Percentiles rank a stretch among this genome's conserved stretches.
These are phyloP conservation scores for Verruconis gallopava DNA, from an alignment of 2,329 filamentous ascomycete genomes.

Conservation along the genomic window DNA sequence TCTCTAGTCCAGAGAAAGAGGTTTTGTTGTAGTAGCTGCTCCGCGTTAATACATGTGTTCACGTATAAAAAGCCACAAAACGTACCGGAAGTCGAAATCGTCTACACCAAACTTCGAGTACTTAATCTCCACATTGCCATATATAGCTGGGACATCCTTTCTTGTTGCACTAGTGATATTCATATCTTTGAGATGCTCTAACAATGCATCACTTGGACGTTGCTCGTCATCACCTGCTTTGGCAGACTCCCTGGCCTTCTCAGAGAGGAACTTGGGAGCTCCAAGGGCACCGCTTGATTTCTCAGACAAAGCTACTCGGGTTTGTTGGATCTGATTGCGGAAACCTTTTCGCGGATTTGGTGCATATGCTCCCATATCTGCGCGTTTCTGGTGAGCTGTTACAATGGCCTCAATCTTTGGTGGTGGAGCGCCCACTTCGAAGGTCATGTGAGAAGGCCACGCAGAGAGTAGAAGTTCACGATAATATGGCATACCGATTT, in stretches of 20 bases:
- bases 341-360: conserved; percentile 59
- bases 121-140: conserved; percentile 92
- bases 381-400: conserved; percentile 52
- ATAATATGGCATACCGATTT: conserved; percentile 87
- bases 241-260: conserved; percentile 60
- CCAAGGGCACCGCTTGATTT: conserved; percentile 48
- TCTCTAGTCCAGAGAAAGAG: conserved; percentile 80
- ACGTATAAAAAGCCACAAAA: too few species aligned
- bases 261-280: conserved; percentile 88
- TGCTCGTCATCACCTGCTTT: conserved; percentile 24
- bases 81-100: conserved; percentile 90
- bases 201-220: conserved; percentile 42
- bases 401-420: conserved; percentile 59
- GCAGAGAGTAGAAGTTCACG: conserved; percentile 75
- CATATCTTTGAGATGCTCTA: conserved; percentile 52
- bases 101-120: conserved; percentile 99
- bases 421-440: conserved; percentile 75
- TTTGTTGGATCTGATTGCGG: conserved; percentile 75
- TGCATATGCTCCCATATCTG: conserved; percentile 66
- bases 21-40: conserved; percentile 87
- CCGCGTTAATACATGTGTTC: conserved; percentile 3
- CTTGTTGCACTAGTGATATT: conserved; percentile 60
- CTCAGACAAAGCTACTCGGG: conserved; percentile 46
- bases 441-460: conserved; percentile 75
- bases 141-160: conserved; percentile 75